phyloP scores from a whole-genome alignment of 345 rosid species.

The Garcia nutans region DNA sequence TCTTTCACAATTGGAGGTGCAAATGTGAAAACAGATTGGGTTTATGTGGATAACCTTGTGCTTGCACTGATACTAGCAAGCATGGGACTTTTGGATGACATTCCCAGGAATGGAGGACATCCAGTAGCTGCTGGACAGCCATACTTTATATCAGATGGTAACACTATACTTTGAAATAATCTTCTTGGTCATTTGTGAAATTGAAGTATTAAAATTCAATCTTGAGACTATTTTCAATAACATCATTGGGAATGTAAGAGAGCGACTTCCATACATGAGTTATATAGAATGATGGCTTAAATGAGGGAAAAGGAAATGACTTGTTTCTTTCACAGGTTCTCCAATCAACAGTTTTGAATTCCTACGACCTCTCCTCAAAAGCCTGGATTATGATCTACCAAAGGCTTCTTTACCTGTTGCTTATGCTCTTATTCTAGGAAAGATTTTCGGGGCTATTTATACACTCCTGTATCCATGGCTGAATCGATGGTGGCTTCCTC shows the following conservation, averaged over 20 bases:
- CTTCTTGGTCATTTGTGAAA: neutral
- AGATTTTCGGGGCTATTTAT: conserved; percentile 52
- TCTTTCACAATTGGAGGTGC: conserved; percentile 64
- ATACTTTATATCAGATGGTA: conserved; percentile 95
- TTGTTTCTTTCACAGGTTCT: conserved; percentile 46
- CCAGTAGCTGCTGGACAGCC: conserved; percentile 93
- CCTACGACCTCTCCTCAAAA: conserved; percentile 59
- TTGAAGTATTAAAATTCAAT: neutral
- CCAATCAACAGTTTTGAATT: conserved; percentile 89
- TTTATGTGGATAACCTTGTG: conserved; percentile 83
- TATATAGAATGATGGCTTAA: neutral
- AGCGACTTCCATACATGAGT: too few relatives aligned
- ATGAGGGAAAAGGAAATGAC: neutral
- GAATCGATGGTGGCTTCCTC: conserved; percentile 81
- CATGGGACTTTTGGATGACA: conserved; percentile 86
- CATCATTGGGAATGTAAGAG: neutral
- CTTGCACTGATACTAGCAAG: conserved; percentile 76
- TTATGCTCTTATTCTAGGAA: conserved; percentile 57
- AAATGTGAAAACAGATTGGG: conserved; percentile 80
- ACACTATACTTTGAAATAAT: conserved; percentile 2
- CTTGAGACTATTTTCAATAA: neutral
- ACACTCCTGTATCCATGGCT: conserved; percentile 78
- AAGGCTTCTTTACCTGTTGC: conserved; percentile 52
- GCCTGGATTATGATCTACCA: conserved; percentile 74
- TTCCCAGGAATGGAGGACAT: conserved; percentile 61